Evolutionary conservation across 257 asterid genomes (phyloP), one percentile per base, ranked within the genome.

Genomic region (Echites panduratus): DNA sequence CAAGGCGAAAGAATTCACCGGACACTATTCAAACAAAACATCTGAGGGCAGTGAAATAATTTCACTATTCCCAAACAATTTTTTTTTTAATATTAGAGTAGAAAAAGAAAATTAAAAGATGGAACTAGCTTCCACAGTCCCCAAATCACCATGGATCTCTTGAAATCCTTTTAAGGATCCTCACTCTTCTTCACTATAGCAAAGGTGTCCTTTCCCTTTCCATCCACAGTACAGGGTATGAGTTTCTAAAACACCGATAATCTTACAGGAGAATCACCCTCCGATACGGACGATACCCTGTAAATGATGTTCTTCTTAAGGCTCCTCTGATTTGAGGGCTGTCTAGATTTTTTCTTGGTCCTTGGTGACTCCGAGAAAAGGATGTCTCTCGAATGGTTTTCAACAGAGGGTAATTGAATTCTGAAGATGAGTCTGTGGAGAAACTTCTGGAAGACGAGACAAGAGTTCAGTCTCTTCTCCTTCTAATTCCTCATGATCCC

Each of bases 201-300:
- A 75, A 89, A 89, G 80, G 97, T 93, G 71, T 90, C 97, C 88
- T 85, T 90, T 78, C 89, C 96, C 66, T 88, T 90, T 58, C 95
- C 97, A 0, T 90, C 92, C 65, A 87, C 89, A 38, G 83, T 61
- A 53, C 96, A 90, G 6, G 92, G 95, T 24, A 90, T 88, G 73
- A 90, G 84, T 65, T 86, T 89, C 79, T 88, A 84, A 73, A 90
- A 88, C 84, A 83, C 70, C 32, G 97, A 92, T 67, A 92, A 82
- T 66, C 98, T 81, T 65, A 93, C 93, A 75, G 96, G 91, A 1
- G 83, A 68, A 38, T 79, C 89, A 3, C 80, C 87, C 62, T 79
- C 87, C 0, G 73, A 74, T 32, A 79, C 79, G 1, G 8, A 2
- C n/a, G 77, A 72, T 24, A 52, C 73, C 73, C 75, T 62, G 19